phyloP scores from a whole-genome alignment of 768 basidiomycete species.

The Calocybe cyanea region DNA sequence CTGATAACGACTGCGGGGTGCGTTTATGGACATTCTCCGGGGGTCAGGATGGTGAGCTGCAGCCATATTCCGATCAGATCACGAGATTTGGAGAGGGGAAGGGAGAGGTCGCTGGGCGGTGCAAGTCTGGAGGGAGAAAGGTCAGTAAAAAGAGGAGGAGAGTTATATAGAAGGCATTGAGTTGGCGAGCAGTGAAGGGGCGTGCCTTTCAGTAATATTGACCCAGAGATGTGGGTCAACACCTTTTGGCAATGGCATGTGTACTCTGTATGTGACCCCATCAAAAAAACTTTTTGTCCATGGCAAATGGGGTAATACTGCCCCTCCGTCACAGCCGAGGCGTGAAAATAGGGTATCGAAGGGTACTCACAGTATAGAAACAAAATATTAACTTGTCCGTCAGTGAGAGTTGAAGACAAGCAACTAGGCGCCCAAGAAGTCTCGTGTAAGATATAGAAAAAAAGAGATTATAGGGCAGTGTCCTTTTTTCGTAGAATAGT shows the following conservation, averaged over 20 bases:
- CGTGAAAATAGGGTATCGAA: no score
- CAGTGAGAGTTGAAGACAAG: no score
- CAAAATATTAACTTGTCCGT: no score
- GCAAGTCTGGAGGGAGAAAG: slow-evolving; percentile 6
- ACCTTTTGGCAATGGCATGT: no score
- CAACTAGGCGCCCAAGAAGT: no score
- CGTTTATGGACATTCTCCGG: slow-evolving; percentile 18
- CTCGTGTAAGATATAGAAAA: no score
- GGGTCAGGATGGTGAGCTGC: slow-evolving; percentile 15
- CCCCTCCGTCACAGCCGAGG: no score
- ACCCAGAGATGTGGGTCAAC: background rate
- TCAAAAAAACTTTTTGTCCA: slow-evolving; percentile 4
- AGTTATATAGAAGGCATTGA: slow-evolving; percentile 15
- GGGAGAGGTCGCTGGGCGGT: slow-evolving; percentile 6
- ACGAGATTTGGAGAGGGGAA: slow-evolving; percentile 7
- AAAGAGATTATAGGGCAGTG: no score
- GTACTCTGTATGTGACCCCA: slow-evolving; percentile 1
- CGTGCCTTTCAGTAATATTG: no score
- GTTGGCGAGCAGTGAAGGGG: background rate
- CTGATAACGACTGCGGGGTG: slow-evolving; percentile 19
- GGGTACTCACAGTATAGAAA: no score
- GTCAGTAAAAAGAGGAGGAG: slow-evolving; percentile 8
- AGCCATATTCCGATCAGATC: slow-evolving; percentile 14
- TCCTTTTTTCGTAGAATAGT: no score
- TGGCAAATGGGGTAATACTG: slow-evolving; percentile 4